These are phyloP conservation scores for Dichotomocladium elegans DNA, from an alignment of 371 early-diverging fungal species.

Conservation along the genomic window DNA sequence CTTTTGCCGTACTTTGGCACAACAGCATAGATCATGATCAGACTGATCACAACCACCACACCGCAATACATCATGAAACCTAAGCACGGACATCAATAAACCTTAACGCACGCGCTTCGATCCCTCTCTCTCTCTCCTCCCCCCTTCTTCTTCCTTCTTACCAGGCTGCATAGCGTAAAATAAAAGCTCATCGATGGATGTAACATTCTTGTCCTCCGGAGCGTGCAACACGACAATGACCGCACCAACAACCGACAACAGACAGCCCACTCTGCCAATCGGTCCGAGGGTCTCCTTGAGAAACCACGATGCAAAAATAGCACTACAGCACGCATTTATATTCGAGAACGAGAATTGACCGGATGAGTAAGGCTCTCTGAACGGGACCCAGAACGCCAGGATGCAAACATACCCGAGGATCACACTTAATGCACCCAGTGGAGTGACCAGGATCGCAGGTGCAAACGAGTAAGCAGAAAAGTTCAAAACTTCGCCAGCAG, in stretches of 20 bases:
- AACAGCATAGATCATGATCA: slow-evolving; percentile 76
- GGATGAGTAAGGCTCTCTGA: too few species aligned
- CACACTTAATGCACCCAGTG: slow-evolving; percentile 85
- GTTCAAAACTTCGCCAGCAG: slow-evolving; percentile 86
- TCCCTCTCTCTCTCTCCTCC: background rate
- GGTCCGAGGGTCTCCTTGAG: slow-evolving; percentile 79
- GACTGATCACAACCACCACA: slow-evolving; percentile 53
- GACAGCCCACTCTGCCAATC: slow-evolving; percentile 85
- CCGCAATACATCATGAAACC: slow-evolving; percentile 80
- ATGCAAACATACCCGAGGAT: slow-evolving; percentile 67
- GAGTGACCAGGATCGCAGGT: slow-evolving; percentile 90
- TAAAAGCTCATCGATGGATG: slow-evolving; percentile 65
- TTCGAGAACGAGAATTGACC: background rate
- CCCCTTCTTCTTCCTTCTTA: slow-evolving; percentile 13
- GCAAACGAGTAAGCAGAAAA: slow-evolving; percentile 93
- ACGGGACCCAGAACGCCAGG: too few species aligned
- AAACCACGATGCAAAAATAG: slow-evolving; percentile 31
- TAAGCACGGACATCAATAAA: too few species aligned
- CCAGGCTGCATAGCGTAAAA: slow-evolving; percentile 67
- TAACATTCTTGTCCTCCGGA: slow-evolving; percentile 76
- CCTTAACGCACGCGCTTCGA: too few species aligned
- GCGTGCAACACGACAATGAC: slow-evolving; percentile 86
- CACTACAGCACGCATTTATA: slow-evolving; percentile 11
- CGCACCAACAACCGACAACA: slow-evolving; percentile 85
- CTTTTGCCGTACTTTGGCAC: slow-evolving; percentile 77